Base-by-base conservation (phyloP, 352 stramenopile genomes). In the Pythium insidiosum region DNA sequence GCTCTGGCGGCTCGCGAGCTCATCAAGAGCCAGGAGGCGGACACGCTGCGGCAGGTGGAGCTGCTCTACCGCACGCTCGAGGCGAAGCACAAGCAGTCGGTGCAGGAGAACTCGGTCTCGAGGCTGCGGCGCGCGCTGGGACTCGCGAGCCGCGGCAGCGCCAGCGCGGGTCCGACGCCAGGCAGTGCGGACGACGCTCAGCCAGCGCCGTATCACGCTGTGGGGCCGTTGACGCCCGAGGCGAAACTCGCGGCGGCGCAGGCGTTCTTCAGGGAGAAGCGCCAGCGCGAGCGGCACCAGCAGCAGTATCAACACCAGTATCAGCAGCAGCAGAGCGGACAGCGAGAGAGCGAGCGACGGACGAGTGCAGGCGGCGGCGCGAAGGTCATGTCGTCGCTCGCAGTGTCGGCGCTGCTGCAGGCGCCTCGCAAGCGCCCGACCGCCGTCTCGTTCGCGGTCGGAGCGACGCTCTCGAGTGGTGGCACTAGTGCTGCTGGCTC, bases 21-120 rank as follows among this genome's bases (percentile, higher is more conserved):
- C 12, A 72, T 83, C 42, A 83, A 83, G 47, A 41, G 40, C 1
- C 50, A 68, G 15, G 68, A 75, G 45, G 57, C 57, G 30, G 56
- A 78, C 37, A 81, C 63, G 18, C 53, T 84, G 16, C 58, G 45
- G 31, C 60, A 81, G 42, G 71, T 70, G 5, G 66, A 84, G 20
- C 46, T 47, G 13, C 54, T 84, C 9, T 45, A 78, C 2, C 52
- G 43, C 10, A 72, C 54, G 11, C 48, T 66, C 4, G 62, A 72
- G 7, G 50, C 58, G 20, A 50, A 47, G 28, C 53, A 65, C 21
- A 31, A 62, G 25, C 28, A 39, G 38, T 16, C 12, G 6, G 15
- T 19, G 16, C 46, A 53, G 5, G 46, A 47, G 21, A 24, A 36
- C 10, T 43, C 34, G n/a, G 22, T 51, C 16, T 25, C 39, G n/a